Conservation (phyloP, 805 yeast genomes). For the Starmera amethionina region DNA sequence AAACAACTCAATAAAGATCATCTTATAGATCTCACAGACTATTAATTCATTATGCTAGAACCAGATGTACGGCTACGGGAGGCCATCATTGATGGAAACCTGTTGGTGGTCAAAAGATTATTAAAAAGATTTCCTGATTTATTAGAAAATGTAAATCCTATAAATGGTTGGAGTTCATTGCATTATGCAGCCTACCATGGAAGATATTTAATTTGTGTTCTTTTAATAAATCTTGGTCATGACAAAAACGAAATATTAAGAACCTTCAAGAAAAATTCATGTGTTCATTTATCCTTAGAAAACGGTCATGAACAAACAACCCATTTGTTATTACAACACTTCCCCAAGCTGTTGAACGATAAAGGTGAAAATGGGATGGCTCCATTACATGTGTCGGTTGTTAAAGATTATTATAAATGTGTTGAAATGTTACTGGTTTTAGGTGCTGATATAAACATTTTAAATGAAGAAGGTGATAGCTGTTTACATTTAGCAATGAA, state of each 20-base stretch:
- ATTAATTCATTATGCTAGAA: constrained; percentile 35
- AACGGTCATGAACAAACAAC: constrained; percentile 63
- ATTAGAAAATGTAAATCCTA: constrained; percentile 56
- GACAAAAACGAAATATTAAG: constrained; percentile 38
- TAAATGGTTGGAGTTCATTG: constrained; percentile 73
- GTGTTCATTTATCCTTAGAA: constrained; percentile 59
- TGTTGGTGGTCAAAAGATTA: constrained; percentile 52
- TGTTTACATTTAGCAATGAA: constrained; percentile 80
- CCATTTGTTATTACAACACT: constrained; percentile 62
- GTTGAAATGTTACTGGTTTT: constrained; percentile 55
- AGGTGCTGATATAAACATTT: constrained; percentile 68
- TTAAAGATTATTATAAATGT: constrained; percentile 51
- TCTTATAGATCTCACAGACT: neutral
- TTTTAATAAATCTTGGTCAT: constrained; percentile 45
- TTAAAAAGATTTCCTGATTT: constrained; percentile 61
- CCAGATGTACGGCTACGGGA: constrained; percentile 57
- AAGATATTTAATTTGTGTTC: constrained; percentile 55
- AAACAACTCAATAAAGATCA: neutral
- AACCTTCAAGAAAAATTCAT: constrained; percentile 50
- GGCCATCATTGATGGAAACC: constrained; percentile 55
- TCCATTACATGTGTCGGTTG: constrained; percentile 62
- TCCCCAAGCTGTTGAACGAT: constrained; percentile 41
- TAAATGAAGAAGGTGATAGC: constrained; percentile 69
- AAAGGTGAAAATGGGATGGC: constrained; percentile 41
- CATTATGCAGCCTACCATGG: constrained; percentile 78